Evolutionary conservation across 306 rosid genomes (phyloP), one percentile per base, ranked within the genome.

Genomic region (Coriaria nepalensis): DNA sequence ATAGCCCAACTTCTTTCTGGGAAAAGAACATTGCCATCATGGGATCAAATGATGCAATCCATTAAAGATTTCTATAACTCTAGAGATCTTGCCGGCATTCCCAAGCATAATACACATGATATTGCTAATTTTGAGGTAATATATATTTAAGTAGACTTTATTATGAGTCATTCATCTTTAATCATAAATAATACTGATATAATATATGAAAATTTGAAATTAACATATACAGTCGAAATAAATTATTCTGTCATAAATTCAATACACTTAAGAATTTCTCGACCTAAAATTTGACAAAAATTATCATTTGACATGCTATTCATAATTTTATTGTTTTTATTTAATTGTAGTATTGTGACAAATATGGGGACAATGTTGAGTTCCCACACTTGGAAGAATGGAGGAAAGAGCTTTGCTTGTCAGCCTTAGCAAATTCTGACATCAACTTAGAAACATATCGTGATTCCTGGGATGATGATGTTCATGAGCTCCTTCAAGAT

Each of bases 1-100:
- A 79, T 85, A 79, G 92, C 98, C 53, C 92, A 90, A 73, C 71
- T 85, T 46, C 79, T 90, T 53, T 81, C 92, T 0, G 95, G 82
- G 66, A 90, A 77, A 79, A 85, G 66, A 65, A 65, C 53, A 45
- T 56, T 90, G 77, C 94, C 97, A 79, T 71, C 94, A 75, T 61
- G 67, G 65, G 87, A 79, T 50, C 87, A 85, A 20, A 90, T 90
- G 95, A 81, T 90, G 95, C 68, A 61, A 51, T 85, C 94, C 67
- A 90, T 84, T 59, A 63, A 75, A 60, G 80, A 90, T 42, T 77
- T 81, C 52, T 80, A 90, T 64, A 85, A 65, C 56, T 81, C 87
- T 55, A 77, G 67, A 68, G 95, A 85, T 43, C 11, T 40, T 54
- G 82, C 75, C 53, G 83, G 95, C 70, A 58, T 88, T 65, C 93